Base-by-base conservation (phyloP, 2,329 filamentous ascomycete genomes). In the Xylariaceae sp. region DNA sequence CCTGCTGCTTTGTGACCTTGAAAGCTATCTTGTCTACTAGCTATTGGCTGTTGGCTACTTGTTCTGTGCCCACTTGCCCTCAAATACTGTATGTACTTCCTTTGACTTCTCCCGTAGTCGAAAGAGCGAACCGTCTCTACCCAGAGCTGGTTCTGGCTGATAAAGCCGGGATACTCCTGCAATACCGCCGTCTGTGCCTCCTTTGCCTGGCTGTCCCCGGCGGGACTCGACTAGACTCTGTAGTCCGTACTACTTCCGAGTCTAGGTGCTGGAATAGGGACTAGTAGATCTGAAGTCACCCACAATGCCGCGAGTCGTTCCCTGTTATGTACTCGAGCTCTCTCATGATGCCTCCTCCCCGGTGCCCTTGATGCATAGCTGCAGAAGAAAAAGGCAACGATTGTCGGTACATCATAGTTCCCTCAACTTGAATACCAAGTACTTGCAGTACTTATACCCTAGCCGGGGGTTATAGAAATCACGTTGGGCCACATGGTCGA, bases 401-500 rank as follows among this genome's bases (percentile, higher is more conserved):
- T 68, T 67, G 59, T 64, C 67, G 66, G 63, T 67, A 65, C 66
- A 65, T 64, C 60, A 64, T 64, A 52, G 35, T 59, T 36, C 55
- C 57, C 57, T 55, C 50, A 55, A 56, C 61, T 62, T 58, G 52
- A 63, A 58, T 64, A 55, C 43, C 37, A 53, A 46, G 45, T 55
- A 55, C 57, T 51, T 54, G 53, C 47, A 40, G 49, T 42, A 59
- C 53, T 53, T 48, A 55, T 60, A 48, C 62, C 64, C 65, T 65
- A 64, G 63, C 60, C 61, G 59, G 65, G 61, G 59, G 64, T 62
- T 57, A 60, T 60, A 63, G 58, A 66, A 61, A 57, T 63, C 55
- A 64, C 61, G 60, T 65, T 63, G 61, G 64, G 61, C 66, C 64
- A 64, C 67, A 66, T 65, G 64, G 64, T 50, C 57, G 59, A 62